Percentiles rank a stretch among this genome's conserved stretches.
Evolutionary conservation across 331 rosid genomes (phyloP).

Genomic region (Spiraea crenata): DNA sequence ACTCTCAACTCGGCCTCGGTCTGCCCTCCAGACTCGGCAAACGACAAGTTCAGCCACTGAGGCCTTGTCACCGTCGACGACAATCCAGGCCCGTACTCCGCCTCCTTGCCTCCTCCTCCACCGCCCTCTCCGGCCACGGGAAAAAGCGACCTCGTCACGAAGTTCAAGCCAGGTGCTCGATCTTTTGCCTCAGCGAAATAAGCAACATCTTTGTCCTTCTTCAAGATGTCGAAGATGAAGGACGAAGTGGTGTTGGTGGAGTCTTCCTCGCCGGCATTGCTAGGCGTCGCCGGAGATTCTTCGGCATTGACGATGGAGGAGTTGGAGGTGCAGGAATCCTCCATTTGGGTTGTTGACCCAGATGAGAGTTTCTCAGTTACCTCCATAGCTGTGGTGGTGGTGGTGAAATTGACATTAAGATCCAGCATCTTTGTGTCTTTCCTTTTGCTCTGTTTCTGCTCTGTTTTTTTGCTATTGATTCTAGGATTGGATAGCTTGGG

Average conservation of each 20-base stretch:
- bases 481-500: neutral
- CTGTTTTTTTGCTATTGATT: neutral
- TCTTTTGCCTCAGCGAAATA: neutral
- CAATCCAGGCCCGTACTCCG: conserved; percentile 14
- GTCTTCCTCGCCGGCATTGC: conserved; percentile 27
- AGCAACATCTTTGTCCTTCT: conserved; percentile 9
- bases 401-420: conserved; percentile 38
- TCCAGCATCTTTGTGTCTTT: conserved; percentile 36
- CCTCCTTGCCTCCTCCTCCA: conserved; percentile 29
- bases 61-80: conserved; percentile 33
- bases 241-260: conserved; percentile 29
- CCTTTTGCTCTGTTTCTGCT: neutral
- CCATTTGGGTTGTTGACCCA: conserved; percentile 19
- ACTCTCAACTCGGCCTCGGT: conserved; percentile 25
- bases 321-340: conserved; percentile 37
- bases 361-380: conserved; percentile 8
- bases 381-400: conserved; percentile 16
- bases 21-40: conserved; percentile 33
- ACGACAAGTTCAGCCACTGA: conserved; percentile 56
- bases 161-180: conserved; percentile 13
- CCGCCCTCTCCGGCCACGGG: conserved; percentile 24
- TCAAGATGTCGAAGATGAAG: conserved; percentile 46
- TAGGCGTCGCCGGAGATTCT: conserved; percentile 26
- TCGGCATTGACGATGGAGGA: conserved; percentile 49
- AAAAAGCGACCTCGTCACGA: conserved; percentile 31